phyloP scores from a whole-genome alignment of 2,329 filamentous ascomycete genomes.

The Elsinoe ampelina region DNA sequence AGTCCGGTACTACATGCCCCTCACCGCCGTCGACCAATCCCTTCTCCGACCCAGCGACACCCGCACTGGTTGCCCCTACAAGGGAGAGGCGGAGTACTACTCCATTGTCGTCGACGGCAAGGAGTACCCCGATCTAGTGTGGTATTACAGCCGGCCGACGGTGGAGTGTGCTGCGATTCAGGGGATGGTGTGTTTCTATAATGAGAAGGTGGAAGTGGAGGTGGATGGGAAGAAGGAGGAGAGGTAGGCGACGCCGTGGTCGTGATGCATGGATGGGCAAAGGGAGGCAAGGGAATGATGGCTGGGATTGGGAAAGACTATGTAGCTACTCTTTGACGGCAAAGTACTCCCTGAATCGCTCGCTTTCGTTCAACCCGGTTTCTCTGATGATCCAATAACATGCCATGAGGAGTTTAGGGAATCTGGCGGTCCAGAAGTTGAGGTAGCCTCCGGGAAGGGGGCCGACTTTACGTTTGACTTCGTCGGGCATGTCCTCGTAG shows the following conservation, averaged over 20 bases:
- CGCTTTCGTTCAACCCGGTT: conserved; percentile 52
- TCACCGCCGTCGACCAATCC: conserved; percentile 36
- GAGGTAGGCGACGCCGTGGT: conserved; percentile 25
- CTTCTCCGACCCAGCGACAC: conserved; percentile 43
- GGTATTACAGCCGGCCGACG: conserved; percentile 53
- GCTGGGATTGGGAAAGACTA: not conserved
- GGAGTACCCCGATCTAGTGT: conserved; percentile 45
- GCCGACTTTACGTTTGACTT: conserved; percentile 65
- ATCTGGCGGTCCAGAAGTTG: conserved; percentile 70
- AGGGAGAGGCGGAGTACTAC: conserved; percentile 57
- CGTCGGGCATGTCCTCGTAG: conserved; percentile 88
- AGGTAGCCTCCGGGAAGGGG: conserved; percentile 65
- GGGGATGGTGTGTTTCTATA: conserved; percentile 52
- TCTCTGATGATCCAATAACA: conserved; percentile 69
- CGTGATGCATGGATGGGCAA: not conserved
- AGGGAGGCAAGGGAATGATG: not conserved
- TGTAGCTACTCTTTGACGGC: conserved; percentile 6
- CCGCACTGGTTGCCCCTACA: conserved; percentile 56
- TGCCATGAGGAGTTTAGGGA: conserved; percentile 66
- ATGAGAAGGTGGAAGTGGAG: conserved; percentile 59
- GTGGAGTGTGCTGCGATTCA: conserved; percentile 47
- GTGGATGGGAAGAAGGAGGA: conserved; percentile 29
- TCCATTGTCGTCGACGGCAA: conserved; percentile 41
- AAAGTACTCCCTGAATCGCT: conserved; percentile 67
- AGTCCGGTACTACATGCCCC: conserved; percentile 50